Percentiles rank a stretch among this genome's conserved stretches.
Conservation (phyloP, 2,329 filamentous ascomycete species). For the Colletotrichum gloeosporioides region DNA sequence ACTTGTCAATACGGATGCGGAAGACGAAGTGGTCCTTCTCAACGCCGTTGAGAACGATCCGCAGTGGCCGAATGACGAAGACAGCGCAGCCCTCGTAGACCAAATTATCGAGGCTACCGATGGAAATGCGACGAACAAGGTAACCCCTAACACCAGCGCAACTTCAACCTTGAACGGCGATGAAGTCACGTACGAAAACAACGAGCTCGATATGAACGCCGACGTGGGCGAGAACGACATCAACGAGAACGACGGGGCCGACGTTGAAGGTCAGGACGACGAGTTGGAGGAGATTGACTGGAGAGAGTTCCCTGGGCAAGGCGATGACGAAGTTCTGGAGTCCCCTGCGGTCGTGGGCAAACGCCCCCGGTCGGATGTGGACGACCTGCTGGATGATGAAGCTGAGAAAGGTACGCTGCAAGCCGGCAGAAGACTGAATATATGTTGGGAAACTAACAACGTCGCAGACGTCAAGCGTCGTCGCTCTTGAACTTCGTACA, state of each 20-base stretch:
- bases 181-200: constrained; percentile 28
- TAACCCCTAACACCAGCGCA: constrained; percentile 29
- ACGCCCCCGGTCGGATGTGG: constrained; percentile 27
- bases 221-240: constrained; percentile 6
- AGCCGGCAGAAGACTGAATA: background rate
- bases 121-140: constrained; percentile 7
- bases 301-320: constrained; percentile 27
- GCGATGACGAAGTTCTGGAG: constrained; percentile 13
- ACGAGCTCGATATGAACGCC: constrained; percentile 36
- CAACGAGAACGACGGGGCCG: background rate
- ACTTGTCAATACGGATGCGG: constrained; percentile 26
- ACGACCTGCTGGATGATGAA: constrained; percentile 24
- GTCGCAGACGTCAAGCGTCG: constrained; percentile 29
- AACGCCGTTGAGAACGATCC: background rate
- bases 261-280: background rate
- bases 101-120: background rate
- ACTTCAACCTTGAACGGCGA: constrained; percentile 38
- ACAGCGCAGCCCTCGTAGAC: background rate
- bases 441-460: constrained; percentile 6
- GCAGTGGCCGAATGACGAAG: background rate
- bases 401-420: constrained; percentile 26
- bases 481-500: constrained; percentile 22
- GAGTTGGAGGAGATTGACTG: constrained; percentile 30
- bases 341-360: constrained; percentile 22
- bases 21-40: background rate